These are phyloP conservation scores for Trichothecium roseum DNA, from an alignment of 2,329 filamentous ascomycete species.

Conservation along the genomic window DNA sequence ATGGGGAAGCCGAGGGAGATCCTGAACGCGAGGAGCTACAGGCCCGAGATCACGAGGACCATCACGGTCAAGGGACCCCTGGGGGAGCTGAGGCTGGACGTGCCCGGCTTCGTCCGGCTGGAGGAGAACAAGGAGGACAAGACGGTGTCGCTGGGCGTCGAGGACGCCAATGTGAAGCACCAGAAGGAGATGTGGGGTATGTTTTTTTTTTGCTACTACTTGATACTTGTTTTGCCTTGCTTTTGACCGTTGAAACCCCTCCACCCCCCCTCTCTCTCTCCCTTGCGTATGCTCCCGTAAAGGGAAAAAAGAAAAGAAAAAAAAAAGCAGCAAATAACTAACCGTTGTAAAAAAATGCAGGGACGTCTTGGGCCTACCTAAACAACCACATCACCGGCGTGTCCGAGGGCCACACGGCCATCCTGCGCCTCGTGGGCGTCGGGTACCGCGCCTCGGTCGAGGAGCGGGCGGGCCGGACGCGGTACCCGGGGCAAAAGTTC, in stretches of 20 bases:
- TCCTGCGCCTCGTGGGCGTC: slow-evolving; percentile 86
- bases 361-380: slow-evolving; percentile 81
- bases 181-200: slow-evolving; percentile 96
- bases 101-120: slow-evolving; percentile 72
- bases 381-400: slow-evolving; percentile 88
- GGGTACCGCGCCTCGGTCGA: slow-evolving; percentile 90
- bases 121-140: slow-evolving; percentile 52
- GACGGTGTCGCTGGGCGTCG: slow-evolving; percentile 59
- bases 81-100: slow-evolving; percentile 63
- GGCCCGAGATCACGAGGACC: slow-evolving; percentile 51
- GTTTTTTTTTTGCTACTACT: slow-evolving; percentile 10
- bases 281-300: neutral
- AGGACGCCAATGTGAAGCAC: slow-evolving; percentile 56
- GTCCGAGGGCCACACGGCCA: slow-evolving; percentile 89
- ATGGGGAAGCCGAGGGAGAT: slow-evolving; percentile 51
- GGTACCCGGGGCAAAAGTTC: slow-evolving; percentile 77
- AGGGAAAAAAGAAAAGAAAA: neutral
- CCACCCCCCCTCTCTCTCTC: neutral
- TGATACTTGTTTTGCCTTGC: neutral
- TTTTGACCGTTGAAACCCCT: neutral
- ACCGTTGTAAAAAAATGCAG: slow-evolving; percentile 32
- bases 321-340: neutral
- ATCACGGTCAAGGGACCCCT: slow-evolving; percentile 74
- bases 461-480: slow-evolving; percentile 58
- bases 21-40: slow-evolving; percentile 47